Evolutionary conservation across 805 yeast genomes (phyloP), one percentile per base, ranked within the genome.

Genomic region (Candida adriatica): DNA sequence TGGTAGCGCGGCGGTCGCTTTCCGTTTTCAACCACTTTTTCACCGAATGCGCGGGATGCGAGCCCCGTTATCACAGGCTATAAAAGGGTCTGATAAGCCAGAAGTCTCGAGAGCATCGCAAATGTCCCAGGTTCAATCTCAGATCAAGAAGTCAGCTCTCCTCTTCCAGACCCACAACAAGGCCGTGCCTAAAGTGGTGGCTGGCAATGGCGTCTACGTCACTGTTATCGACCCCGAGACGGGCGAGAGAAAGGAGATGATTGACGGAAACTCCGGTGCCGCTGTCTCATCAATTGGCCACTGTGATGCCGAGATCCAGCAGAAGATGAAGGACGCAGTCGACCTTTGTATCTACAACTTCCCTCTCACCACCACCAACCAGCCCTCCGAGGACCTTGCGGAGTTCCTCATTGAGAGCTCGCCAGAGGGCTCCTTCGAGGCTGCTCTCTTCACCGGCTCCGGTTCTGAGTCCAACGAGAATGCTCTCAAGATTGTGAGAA

Each of bases 401-500:
- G 48, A 57, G 30, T 62, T 57, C 56, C 61, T 61, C 51, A 71
- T 51, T 36, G 63, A 59, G 8, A 52, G 58, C 35, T 64, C 70
- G n/a, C 68, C 69, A 30, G 41, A 43, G n/a, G 65, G 62, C 11
- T 60, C 66, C 6, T 66, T 66, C 44, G 59, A 55, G 26, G 49
- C 61, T 30, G 70, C 68, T 5, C 50, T 62, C 19, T 64, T 62
- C 52, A 65, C 73, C 30, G 75, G 76, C 36, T 70, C 79, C 4
- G 86, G 85, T 8, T 63, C 81, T 13, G 83, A 75, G 54, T 73
- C 81, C 14, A 76, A 73, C 48, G 83, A 75, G 49, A 77, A 75
- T 17, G 79, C 79, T 5, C 43, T 75, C 45, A 75, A 75, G 56
- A 69, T 76, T 40, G 70, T 72, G 18, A 60, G 61, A 47, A 71